Percentiles rank a stretch among this genome's conserved stretches.
These are phyloP conservation scores for Lactifluus hygrophoroides DNA, from an alignment of 768 basidiomycete genomes.

Conservation along the genomic window DNA sequence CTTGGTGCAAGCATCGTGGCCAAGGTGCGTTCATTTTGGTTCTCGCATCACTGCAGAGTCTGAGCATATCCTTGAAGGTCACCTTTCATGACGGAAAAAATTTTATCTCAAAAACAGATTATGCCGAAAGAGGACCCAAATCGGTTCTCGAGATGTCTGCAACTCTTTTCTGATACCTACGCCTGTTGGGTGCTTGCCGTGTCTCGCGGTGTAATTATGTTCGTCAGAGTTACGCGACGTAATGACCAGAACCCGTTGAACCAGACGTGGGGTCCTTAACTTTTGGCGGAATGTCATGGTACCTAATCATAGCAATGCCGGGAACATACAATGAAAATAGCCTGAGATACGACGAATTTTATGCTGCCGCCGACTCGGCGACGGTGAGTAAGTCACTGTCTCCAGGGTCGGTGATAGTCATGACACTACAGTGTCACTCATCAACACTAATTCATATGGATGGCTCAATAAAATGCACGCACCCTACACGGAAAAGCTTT, in stretches of 20 bases:
- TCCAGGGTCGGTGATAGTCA: slow-evolving; percentile 93
- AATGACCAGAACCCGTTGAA: neutral
- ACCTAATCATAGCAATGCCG: slow-evolving; percentile 15
- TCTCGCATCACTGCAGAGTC: neutral
- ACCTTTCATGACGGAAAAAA: slow-evolving; percentile 69
- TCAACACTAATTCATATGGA: neutral
- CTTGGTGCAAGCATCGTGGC: slow-evolving; percentile 78
- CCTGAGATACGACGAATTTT: slow-evolving; percentile 25
- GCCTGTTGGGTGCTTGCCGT: neutral
- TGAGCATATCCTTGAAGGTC: slow-evolving; percentile 37
- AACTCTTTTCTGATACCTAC: slow-evolving; percentile 43
- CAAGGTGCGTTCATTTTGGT: slow-evolving; percentile 41
- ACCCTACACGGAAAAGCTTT: slow-evolving; percentile 99
- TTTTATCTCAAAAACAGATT: slow-evolving; percentile 75
- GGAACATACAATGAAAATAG: slow-evolving; percentile 14
- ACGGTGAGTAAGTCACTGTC: slow-evolving; percentile 92
- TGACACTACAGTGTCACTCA: slow-evolving; percentile 53
- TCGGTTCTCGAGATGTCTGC: slow-evolving; percentile 72
- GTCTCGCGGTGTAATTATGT: neutral
- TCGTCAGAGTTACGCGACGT: neutral
- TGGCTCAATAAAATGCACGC: slow-evolving; percentile 23
- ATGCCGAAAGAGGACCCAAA: slow-evolving; percentile 61
- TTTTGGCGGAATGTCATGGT: slow-evolving; percentile 12
- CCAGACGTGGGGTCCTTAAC: neutral
- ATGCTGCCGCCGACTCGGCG: slow-evolving; percentile 64